Conservation (phyloP, 805 yeast species). For the Wickerhamiella cacticola region DNA sequence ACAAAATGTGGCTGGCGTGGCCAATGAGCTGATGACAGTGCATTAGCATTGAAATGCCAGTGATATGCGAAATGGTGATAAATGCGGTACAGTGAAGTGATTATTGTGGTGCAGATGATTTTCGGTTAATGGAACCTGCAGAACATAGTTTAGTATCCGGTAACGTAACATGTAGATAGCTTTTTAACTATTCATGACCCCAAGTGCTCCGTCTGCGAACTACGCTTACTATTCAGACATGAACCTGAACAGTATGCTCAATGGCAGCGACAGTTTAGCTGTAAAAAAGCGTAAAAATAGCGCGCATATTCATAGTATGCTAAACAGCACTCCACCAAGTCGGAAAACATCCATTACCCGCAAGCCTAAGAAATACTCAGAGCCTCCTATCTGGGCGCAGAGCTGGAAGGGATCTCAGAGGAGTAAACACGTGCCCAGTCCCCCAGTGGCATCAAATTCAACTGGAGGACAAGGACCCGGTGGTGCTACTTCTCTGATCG, state of each 20-base stretch:
- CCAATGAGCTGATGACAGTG: not conserved
- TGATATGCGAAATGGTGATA: too few species aligned
- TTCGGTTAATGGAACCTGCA: slow-evolving; percentile 1
- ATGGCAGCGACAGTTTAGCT: slow-evolving; percentile 3
- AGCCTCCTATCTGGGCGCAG: slow-evolving; percentile 12
- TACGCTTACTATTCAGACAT: slow-evolving; percentile 5
- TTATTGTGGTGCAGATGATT: not conserved
- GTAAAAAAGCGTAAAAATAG: slow-evolving; percentile 6
- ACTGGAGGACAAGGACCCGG: slow-evolving; percentile 18
- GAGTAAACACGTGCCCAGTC: not conserved
- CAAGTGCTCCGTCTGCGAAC: not conserved
- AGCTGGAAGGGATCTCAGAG: not conserved
- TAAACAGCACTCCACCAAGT: slow-evolving; percentile 5
- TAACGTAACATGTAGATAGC: not conserved
- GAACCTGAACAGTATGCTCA: slow-evolving; percentile 10
- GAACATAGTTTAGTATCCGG: not conserved
- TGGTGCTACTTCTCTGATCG: slow-evolving; percentile 25
- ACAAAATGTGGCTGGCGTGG: too few species aligned
- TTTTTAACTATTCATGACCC: not conserved
- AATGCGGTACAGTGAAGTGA: not conserved
- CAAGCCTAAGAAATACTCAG: slow-evolving; percentile 6
- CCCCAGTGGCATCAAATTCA: not conserved
- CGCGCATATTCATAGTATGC: slow-evolving; percentile 6
- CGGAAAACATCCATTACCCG: not conserved
- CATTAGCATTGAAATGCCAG: not conserved